Evolutionary conservation across 2,329 filamentous ascomycete species (phyloP), one percentile per base, ranked within the genome.

Genomic region (Hirsutella minnesotensis): DNA sequence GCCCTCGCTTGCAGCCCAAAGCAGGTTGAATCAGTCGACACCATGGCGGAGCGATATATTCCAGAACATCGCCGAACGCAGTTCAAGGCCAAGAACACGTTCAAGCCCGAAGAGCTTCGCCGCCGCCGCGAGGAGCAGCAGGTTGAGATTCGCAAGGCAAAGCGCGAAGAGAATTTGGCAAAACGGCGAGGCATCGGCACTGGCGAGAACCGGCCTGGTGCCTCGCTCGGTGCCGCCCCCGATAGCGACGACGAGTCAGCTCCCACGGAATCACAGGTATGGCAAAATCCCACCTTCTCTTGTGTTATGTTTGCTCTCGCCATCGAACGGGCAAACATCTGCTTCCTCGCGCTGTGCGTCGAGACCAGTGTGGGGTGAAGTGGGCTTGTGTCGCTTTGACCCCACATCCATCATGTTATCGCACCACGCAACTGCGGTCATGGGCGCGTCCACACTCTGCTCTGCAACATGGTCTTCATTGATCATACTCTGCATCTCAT

Each of bases 71-170:
- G 92, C 67, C 89, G 92, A 63, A 95, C 87, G 53, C 89, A 95
- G 73, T 98, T 95, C 82, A 98, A 98, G 83, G 92, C 92, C 44
- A 95, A 95, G 79, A 90, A 86, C 69, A 87, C 87, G 60, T 96
- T 98, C 77, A 95, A 95, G 80, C 90, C 90, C 57, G 92, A 98
- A 66, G 92, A 98, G 73, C 83, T 98, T 53, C 87, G 92, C 64
- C 89, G 92, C 60, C 92, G 92, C 63, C 92, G 92, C 63, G 92
- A 98, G 67, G 92, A 98, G 70, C 89, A 95, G 68, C 92, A 96
- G 72, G 92, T 98, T 53, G 92, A 98, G 73, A 98, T 98, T 62
- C 83, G 92, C 64, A 95, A 94, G 73, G 86, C 89, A 52, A 96
- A 96, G 80, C 83, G 92, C 63, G 92, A 98, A 70, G 92, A 98